Percentiles rank a stretch among this genome's conserved stretches.
Evolutionary conservation across 164 flowering plant genomes (phyloP).

Genomic region (Chimonanthus praecox): DNA sequence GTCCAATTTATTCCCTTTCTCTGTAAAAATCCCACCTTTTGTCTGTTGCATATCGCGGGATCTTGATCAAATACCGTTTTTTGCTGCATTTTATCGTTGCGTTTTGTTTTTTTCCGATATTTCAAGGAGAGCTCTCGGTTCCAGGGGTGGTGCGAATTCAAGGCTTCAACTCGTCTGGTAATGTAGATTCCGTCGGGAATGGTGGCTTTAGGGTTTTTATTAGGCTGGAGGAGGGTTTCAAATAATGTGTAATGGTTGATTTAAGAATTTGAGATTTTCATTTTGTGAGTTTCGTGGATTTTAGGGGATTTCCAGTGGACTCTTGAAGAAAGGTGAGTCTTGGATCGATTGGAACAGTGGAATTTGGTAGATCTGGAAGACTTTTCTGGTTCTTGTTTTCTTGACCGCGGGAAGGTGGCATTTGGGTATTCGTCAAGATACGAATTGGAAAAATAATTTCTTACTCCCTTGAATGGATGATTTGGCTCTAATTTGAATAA

Average conservation of each 20-base stretch:
- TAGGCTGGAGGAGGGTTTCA: not conserved
- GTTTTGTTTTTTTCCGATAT: not conserved
- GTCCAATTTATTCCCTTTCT: slow-evolving; percentile 1
- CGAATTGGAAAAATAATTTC: not conserved
- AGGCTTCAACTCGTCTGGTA: not conserved
- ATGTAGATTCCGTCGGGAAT: not conserved
- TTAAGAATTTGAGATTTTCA: not conserved
- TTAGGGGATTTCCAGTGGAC: not conserved
- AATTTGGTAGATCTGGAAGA: not conserved
- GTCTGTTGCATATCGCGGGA: not conserved
- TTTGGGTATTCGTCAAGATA: not conserved
- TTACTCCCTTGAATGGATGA: not conserved
- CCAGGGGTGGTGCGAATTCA: not conserved
- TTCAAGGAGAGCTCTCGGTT: slow-evolving; percentile 12
- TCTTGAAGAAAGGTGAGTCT: not conserved
- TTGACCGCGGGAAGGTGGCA: not conserved
- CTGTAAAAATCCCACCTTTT: not conserved
- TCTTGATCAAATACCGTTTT: not conserved
- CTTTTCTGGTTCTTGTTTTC: not conserved
- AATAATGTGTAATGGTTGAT: not conserved
- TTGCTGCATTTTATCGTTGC: not conserved
- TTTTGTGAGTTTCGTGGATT: not conserved
- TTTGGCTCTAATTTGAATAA: slow-evolving; percentile 7
- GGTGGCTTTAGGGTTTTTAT: not conserved
- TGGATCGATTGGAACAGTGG: not conserved